Conservation (phyloP, 306 rosid genomes). For the Adenanthera pavonina region DNA sequence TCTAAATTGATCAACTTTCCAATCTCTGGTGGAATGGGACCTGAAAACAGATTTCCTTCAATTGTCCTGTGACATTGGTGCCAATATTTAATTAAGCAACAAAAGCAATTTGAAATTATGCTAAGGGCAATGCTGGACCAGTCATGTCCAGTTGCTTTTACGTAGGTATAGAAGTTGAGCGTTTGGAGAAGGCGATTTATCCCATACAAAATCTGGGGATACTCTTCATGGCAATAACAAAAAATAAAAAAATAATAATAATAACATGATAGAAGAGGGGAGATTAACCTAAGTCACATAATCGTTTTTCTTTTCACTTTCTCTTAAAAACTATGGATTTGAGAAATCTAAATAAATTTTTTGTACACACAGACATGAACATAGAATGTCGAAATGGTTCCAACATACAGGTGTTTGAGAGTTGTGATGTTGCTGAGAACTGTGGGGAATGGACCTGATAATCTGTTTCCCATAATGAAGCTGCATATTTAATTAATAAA, state of each 20-base stretch:
- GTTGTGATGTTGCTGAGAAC: background rate
- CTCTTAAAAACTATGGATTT: background rate
- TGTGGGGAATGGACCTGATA: conserved; percentile 1
- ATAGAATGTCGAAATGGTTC: background rate
- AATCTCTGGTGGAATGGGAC: conserved; percentile 1
- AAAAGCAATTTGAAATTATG: background rate
- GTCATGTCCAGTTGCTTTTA: too few species aligned
- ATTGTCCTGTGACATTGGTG: background rate
- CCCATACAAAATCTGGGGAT: too few species aligned
- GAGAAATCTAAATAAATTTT: background rate
- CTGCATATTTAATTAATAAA: background rate
- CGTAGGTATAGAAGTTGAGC: too few species aligned
- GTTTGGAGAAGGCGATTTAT: too few species aligned
- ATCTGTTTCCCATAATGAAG: background rate
- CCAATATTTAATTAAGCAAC: background rate
- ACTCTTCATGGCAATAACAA: background rate
- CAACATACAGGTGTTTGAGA: background rate
- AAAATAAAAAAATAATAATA: too few species aligned
- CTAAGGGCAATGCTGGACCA: too few species aligned
- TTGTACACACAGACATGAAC: background rate
- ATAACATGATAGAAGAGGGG: background rate
- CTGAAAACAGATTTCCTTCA: background rate
- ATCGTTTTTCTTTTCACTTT: background rate
- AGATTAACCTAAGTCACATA: background rate
- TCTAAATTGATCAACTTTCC: background rate